Evolutionary conservation across 2,329 filamentous ascomycete species (phyloP).

Genomic region (Aspergillus clavatus): DNA sequence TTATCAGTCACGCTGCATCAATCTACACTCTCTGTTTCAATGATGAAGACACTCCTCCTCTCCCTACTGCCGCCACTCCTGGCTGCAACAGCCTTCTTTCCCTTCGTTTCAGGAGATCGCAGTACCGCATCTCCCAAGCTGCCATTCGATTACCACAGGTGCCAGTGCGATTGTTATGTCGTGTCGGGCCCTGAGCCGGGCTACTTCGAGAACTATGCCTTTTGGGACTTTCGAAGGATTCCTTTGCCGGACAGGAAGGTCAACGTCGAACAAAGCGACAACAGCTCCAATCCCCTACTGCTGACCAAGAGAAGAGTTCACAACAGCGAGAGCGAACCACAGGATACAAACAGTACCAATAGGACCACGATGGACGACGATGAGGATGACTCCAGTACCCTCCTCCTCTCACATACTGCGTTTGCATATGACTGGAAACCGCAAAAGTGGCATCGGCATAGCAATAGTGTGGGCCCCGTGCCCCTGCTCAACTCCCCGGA

Average conservation of each 20-base stretch:
- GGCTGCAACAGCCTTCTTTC: background rate
- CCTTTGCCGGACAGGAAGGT: constrained; percentile 15
- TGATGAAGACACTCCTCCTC: background rate
- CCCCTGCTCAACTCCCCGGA: constrained; percentile 43
- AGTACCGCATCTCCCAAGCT: background rate
- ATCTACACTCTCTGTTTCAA: background rate
- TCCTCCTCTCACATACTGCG: constrained; percentile 29
- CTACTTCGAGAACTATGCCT: constrained; percentile 49
- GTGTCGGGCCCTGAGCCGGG: constrained; percentile 39
- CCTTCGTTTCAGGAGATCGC: background rate
- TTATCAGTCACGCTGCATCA: background rate
- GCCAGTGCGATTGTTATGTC: constrained; percentile 44
- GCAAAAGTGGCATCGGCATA: constrained; percentile 44
- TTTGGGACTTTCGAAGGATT: constrained; percentile 49
- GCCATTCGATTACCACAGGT: background rate
- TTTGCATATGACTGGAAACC: constrained; percentile 39
- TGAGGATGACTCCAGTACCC: constrained; percentile 9
- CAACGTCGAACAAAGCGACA: constrained; percentile 19
- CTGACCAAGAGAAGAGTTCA: constrained; percentile 9
- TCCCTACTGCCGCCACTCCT: background rate
- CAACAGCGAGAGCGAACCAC: constrained; percentile 17
- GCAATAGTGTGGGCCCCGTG: constrained; percentile 35
- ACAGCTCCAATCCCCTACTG: constrained; percentile 16
- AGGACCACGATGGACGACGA: constrained; percentile 15
- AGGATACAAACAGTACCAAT: too few species aligned